Evolutionary conservation across 192 early-diverging fungal genomes (phyloP).

Genomic region (Anaeromyces robustus): DNA sequence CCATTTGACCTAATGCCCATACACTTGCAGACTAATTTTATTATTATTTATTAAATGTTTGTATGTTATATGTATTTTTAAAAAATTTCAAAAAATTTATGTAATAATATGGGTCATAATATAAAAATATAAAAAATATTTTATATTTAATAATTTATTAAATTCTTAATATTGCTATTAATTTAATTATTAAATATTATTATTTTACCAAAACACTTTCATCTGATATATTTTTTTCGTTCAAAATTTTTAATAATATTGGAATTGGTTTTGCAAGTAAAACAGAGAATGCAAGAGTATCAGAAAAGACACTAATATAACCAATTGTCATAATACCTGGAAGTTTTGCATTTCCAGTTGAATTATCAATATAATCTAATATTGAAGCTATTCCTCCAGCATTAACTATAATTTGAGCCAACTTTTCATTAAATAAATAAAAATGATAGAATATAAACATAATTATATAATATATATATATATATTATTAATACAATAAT

Average conservation of each 20-base stretch:
- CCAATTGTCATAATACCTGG: slow-evolving; percentile 43
- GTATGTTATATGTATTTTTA: too few species aligned
- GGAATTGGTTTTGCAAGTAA: slow-evolving; percentile 38
- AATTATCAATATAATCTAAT: slow-evolving; percentile 33
- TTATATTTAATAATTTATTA: too few species aligned
- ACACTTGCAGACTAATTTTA: slow-evolving; percentile 26
- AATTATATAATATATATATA: too few species aligned
- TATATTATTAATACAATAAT: too few species aligned
- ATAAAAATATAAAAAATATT: too few species aligned
- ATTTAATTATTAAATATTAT: not conserved
- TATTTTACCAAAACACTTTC: slow-evolving; percentile 31
- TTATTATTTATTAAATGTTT: not conserved
- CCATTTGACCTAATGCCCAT: slow-evolving; percentile 43
- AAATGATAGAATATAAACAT: too few species aligned
- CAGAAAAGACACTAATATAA: slow-evolving; percentile 41
- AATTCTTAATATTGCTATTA: too few species aligned
- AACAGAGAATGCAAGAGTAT: slow-evolving; percentile 34
- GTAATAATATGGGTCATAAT: too few species aligned
- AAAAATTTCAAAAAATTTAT: too few species aligned
- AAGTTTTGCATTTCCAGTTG: slow-evolving; percentile 25
- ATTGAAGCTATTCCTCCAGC: slow-evolving; percentile 35
- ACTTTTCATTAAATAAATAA: too few species aligned
- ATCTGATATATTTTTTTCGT: slow-evolving; percentile 15
- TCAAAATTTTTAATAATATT: slow-evolving; percentile 23
- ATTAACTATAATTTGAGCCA: slow-evolving; percentile 40